A percentile compares a stretch with the other conserved stretches of the same genome.
Conservation (phyloP, 495 filamentous ascomycete genomes). For the Wilcoxina mikolae region DNA sequence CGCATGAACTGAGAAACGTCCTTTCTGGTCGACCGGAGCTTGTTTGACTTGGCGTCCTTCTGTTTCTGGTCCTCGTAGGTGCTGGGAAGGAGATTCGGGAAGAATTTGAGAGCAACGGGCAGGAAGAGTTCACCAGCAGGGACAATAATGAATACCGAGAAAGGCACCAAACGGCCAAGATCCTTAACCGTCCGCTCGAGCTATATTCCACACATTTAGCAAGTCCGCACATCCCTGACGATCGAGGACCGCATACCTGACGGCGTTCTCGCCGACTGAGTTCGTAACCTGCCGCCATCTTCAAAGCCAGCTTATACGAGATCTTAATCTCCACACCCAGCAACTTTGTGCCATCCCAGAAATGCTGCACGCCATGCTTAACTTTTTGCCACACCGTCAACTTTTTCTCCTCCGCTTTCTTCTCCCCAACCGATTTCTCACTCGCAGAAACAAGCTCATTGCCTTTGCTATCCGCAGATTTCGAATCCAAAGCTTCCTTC, state of each 20-base stretch:
- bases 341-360: conserved; percentile 99
- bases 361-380: conserved; percentile 81
- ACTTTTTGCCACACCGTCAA: conserved; percentile 80
- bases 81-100: conserved; percentile 91
- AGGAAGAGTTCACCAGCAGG: conserved; percentile 94
- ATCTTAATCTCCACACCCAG: conserved; percentile 85
- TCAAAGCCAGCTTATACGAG: conserved; percentile 73
- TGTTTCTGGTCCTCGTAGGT: conserved; percentile 88
- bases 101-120: conserved; percentile 79
- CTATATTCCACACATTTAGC: conserved; percentile 28
- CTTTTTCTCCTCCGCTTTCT: conserved; percentile 71
- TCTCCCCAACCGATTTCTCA: conserved; percentile 45
- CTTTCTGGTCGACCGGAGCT: conserved; percentile 71
- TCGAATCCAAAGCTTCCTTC: conserved; percentile 19
- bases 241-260: conserved; percentile 40
- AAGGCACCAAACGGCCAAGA: conserved; percentile 81
- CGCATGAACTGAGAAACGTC: conserved; percentile 87
- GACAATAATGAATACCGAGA: conserved; percentile 92
- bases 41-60: conserved; percentile 73
- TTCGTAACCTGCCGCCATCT: conserved; percentile 97
- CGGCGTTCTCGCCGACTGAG: conserved; percentile 83
- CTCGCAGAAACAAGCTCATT: conserved; percentile 34
- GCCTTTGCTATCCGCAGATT: conserved; percentile 16
- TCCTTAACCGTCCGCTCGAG: conserved; percentile 86
- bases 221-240: background rate